Evolutionary conservation across 257 asterid species (phyloP), one percentile per base, ranked within the genome.

Genomic region (Salvia splendens): DNA sequence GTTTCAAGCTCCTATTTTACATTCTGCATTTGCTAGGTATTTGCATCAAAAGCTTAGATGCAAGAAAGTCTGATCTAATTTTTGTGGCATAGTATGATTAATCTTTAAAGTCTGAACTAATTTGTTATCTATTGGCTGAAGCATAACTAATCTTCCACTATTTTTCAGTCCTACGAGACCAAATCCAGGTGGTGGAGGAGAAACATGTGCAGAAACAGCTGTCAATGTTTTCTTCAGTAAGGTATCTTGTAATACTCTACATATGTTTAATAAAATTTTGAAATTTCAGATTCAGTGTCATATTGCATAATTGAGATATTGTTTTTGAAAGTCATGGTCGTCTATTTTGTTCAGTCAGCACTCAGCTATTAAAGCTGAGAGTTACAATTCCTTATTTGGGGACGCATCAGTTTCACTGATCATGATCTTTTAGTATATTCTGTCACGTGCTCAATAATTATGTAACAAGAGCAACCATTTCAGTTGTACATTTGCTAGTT

Each of bases 131-230:
- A 33, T 47, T n/a, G 69, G 45, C 16, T 61, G 11, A 11, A 24
- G 14, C 35, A 17, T 61, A 24, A 61, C 67, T 62, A 6, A 6
- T 45, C 10, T 53, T 72, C 45, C 62, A 48, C 48, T 58, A 74
- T 59, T 75, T 71, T 73, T 77, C 94, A 94, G 99, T 80, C 98
- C 99, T 73, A 91, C 96, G 63, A 87, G 99, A 75, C 96, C 92
- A 48, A 86, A 73, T 81, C 99, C 98, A 55, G 91, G 95, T 70
- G 97, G 96, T 69, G 96, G 96, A 71, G 98, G 98, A 70, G 99
- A 94, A 83, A 91, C 98, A 1, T 91, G 96, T 75, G 99, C 99
- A 12, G 99, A 94, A 85, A 91, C 98, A 49, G 92, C 96, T 30
- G 82, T 91, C 40, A 83, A 79, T 64, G 91, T 94, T 64, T 94